Evolutionary conservation across 345 rosid genomes (phyloP).

Genomic region (Pistacia vera): DNA sequence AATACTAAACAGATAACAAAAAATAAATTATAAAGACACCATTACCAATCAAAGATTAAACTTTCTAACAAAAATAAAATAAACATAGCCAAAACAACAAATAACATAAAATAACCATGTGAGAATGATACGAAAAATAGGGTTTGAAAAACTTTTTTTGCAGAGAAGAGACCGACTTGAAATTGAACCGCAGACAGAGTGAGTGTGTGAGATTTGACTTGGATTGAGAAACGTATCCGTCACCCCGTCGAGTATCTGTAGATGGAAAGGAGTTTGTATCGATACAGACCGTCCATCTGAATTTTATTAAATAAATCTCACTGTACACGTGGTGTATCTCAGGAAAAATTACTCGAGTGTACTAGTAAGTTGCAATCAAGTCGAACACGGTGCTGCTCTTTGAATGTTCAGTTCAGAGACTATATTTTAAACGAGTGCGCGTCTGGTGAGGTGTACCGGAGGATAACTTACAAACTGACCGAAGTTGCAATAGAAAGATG

Average conservation of each 20-base stretch:
- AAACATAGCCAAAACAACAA: not conserved
- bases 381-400: not conserved
- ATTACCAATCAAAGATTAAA: not conserved
- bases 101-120: not conserved
- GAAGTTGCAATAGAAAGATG: no score
- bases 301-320: not conserved
- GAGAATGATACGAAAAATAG: not conserved
- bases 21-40: not conserved
- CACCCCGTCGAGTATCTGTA: constrained; percentile 9
- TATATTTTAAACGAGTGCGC: no score
- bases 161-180: constrained; percentile 6
- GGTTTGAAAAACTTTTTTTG: constrained; percentile 13
- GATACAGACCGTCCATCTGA: constrained; percentile 8
- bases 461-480: no score
- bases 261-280: not conserved
- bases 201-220: not conserved
- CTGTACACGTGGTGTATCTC: constrained; percentile 13
- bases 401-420: no score
- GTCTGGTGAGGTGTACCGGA: no score
- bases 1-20: constrained; percentile 8
- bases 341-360: not conserved
- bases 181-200: not conserved
- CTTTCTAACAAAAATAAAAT: not conserved
- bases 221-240: constrained; percentile 18
- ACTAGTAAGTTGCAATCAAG: not conserved